These are phyloP conservation scores for Wallacemonas sp. DNA, from an alignment of 208 protist genomes.

Conservation along the genomic window DNA sequence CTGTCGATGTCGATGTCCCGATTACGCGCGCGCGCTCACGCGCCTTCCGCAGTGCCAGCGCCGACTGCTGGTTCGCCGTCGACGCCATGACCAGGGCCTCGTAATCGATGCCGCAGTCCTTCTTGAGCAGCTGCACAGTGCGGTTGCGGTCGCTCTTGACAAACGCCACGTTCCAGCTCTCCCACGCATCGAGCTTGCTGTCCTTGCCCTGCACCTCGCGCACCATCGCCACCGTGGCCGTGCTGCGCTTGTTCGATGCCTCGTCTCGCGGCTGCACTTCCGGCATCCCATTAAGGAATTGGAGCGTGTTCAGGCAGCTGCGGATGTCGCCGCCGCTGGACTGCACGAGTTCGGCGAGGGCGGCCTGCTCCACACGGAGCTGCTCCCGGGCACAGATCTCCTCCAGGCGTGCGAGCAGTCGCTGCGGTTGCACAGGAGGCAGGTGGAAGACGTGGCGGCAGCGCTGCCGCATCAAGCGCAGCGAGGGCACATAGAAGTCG, in stretches of 20 bases:
- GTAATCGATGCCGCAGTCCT: slow-evolving; percentile 71
- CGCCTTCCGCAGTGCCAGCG: slow-evolving; percentile 19
- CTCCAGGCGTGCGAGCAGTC: slow-evolving; percentile 60
- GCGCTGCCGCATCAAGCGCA: slow-evolving; percentile 64
- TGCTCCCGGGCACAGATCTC: slow-evolving; percentile 51
- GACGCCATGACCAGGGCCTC: slow-evolving; percentile 47
- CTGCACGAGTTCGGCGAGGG: slow-evolving; percentile 62
- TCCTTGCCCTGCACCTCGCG: slow-evolving; percentile 70
- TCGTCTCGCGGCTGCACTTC: background rate
- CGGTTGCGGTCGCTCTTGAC: slow-evolving; percentile 47
- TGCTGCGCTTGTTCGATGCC: background rate
- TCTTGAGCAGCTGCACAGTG: slow-evolving; percentile 62
- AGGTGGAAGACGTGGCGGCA: slow-evolving; percentile 58
- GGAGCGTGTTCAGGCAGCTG: slow-evolving; percentile 88
- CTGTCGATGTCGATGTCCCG: slow-evolving; percentile 10
- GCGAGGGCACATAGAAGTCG: slow-evolving; percentile 77
- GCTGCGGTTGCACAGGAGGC: slow-evolving; percentile 69
- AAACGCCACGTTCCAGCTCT: slow-evolving; percentile 54
- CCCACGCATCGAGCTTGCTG: slow-evolving; percentile 38
- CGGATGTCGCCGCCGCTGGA: slow-evolving; percentile 75
- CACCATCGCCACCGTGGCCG: slow-evolving; percentile 40
- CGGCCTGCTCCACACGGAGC: slow-evolving; percentile 33
- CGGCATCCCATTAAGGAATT: slow-evolving; percentile 50
- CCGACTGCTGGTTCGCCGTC: slow-evolving; percentile 25
- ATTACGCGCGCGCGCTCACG: slow-evolving; percentile 28